Percentiles rank a stretch among this genome's conserved stretches.
Evolutionary conservation across 441 rosid genomes (phyloP).

Genomic region (Gossypium davidsonii): DNA sequence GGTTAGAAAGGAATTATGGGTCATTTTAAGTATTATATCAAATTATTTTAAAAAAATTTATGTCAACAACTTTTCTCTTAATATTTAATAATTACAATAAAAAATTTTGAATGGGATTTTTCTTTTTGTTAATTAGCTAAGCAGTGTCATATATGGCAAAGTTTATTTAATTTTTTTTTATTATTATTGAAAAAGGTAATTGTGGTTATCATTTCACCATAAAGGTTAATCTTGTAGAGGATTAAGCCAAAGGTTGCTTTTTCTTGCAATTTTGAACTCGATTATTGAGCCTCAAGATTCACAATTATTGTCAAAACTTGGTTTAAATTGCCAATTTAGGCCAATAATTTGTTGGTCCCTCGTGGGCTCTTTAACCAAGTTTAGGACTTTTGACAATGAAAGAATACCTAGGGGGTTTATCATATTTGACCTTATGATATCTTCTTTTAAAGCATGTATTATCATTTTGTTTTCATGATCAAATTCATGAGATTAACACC

Average conservation of each 20-base stretch:
- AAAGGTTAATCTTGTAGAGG: background rate
- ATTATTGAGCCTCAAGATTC: no score
- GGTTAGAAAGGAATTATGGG: accelerated
- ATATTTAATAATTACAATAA: background rate
- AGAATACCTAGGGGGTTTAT: background rate
- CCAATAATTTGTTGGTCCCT: background rate
- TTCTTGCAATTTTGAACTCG: no score
- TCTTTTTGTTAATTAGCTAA: background rate
- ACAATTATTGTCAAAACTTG: background rate
- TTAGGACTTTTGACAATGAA: background rate
- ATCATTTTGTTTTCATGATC: no score
- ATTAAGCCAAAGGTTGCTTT: background rate
- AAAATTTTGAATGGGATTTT: background rate
- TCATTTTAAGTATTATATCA: no score
- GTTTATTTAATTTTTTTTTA: background rate
- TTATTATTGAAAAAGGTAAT: background rate
- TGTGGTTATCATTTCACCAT: no score
- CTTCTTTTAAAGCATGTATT: no score
- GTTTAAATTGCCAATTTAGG: background rate
- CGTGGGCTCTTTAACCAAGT: background rate
- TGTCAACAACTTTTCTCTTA: background rate
- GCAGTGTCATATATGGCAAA: background rate
- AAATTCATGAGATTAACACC: no score
- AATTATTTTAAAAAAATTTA: no score
- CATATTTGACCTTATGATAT: background rate